Base-by-base conservation (phyloP, 352 stramenopile genomes). In the Plasmopara halstedii region DNA sequence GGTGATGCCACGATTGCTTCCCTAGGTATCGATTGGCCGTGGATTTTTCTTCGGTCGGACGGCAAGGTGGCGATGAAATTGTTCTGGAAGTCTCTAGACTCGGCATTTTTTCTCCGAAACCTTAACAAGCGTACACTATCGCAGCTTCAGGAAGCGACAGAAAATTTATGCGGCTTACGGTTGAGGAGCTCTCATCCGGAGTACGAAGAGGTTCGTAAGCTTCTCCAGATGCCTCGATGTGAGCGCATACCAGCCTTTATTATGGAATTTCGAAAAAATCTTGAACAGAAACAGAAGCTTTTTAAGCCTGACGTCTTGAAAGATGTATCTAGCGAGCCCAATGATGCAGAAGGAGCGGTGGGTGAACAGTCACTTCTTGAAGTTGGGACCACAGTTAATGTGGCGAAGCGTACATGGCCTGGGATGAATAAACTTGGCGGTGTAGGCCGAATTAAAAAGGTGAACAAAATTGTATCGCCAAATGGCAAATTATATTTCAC, bases 351-450 rank as follows among this genome's bases (percentile, higher is more conserved):
- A 2, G 36, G 23, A 31, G 61, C 72, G 8, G 63, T 82, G 17
- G 67, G 82, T 41, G 56, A 76, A 35, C 42, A 67, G 25, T 65
- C 61, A 18, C 44, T 75, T 5, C 55, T 89, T 2, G 62, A 53
- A 0, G 59, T 85, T 7, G 73, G 76, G 1, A 75, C 66, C 0
- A 87, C 76, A 17, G 78, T 90, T 6, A 78, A 67, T 11, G 81
- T 93, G 2, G 78, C 70, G 0, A 88, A 86, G 50, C 76, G 81
- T 8, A 93, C 78, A 10, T 93, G 82, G 82, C 76, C 82, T 23
- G 82, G 82, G 2, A 93, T 93, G 58, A 93, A 93, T 53, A 93
- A 90, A 46, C 67, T 89, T 4, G 82, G 82, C 10, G 82, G 82
- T 13, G 71, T 76, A 7, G 82, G 74, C 23, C 74, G 82, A 23